Percentiles rank a stretch among this genome's conserved stretches.
Evolutionary conservation across 2,329 filamentous ascomycete species (phyloP).

Genomic region (Colletotrichum echinochloae): DNA sequence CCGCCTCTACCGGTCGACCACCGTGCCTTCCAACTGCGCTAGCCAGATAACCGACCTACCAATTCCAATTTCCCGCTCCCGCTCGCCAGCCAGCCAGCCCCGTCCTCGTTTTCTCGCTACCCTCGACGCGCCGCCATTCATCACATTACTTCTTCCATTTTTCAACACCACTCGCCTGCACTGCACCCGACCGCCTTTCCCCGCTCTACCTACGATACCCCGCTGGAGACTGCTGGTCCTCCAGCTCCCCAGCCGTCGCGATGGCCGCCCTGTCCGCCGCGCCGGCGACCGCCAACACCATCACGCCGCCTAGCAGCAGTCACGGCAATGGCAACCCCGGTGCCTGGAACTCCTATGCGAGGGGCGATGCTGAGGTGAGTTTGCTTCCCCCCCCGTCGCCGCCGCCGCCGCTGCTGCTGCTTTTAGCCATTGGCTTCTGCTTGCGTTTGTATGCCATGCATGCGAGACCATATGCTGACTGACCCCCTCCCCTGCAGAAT

Average conservation of each 20-base stretch:
- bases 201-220: slow-evolving; percentile 13
- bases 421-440: slow-evolving; percentile 2
- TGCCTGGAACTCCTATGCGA: slow-evolving; percentile 55
- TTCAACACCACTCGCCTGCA: background rate
- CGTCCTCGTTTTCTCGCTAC: slow-evolving; percentile 20
- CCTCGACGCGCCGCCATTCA: slow-evolving; percentile 17
- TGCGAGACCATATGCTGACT: slow-evolving; percentile 13
- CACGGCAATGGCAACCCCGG: slow-evolving; percentile 61
- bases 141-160: slow-evolving; percentile 18
- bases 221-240: slow-evolving; percentile 35
- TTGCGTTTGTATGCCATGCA: background rate
- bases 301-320: slow-evolving; percentile 62
- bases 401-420: background rate
- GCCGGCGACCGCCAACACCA: slow-evolving; percentile 59
- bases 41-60: slow-evolving; percentile 21
- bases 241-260: slow-evolving; percentile 42
- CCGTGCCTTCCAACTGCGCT: slow-evolving; percentile 14
- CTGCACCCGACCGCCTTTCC: background rate
- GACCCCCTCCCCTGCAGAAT: slow-evolving; percentile 34
- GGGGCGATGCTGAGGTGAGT: slow-evolving; percentile 54
- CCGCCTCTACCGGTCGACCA: slow-evolving; percentile 31
- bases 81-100: slow-evolving; percentile 12
- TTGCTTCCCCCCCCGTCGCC: no score
- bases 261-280: slow-evolving; percentile 68
- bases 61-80: slow-evolving; percentile 25